These are phyloP conservation scores for Elsinoe ampelina DNA, from an alignment of 2,329 filamentous ascomycete genomes.

Conservation along the genomic window DNA sequence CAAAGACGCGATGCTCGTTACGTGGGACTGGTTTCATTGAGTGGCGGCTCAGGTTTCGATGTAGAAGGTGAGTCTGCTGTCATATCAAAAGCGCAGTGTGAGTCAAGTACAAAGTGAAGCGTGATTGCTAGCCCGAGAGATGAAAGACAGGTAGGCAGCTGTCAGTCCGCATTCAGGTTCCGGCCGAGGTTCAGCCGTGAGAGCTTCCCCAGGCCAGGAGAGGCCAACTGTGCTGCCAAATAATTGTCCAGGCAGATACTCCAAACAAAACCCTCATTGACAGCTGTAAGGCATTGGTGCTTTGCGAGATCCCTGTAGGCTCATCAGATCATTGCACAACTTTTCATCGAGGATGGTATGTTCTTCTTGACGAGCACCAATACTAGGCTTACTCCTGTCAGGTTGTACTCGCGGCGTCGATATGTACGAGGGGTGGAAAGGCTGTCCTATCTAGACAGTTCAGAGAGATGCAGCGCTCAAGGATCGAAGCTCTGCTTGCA, in stretches of 20 bases:
- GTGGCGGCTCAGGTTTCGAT: too few species aligned
- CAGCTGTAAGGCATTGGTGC: background rate
- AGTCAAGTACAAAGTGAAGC: background rate
- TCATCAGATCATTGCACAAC: background rate
- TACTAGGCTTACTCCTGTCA: constrained; percentile 32
- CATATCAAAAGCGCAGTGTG: background rate
- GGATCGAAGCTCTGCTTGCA: constrained; percentile 91
- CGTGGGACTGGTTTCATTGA: too few species aligned
- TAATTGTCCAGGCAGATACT: background rate
- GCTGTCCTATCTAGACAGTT: constrained; percentile 97
- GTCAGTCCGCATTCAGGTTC: constrained; percentile 2
- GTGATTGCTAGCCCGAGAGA: background rate
- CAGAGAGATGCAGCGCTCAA: constrained; percentile 90
- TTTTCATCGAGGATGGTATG: constrained; percentile 24
- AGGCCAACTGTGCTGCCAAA: constrained; percentile 9
- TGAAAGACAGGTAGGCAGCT: background rate
- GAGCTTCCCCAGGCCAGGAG: constrained; percentile 7
- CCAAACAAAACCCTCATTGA: background rate
- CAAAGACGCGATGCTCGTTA: background rate
- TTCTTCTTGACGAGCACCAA: constrained; percentile 13
- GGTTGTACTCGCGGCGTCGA: constrained; percentile 98
- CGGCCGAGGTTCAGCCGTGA: background rate
- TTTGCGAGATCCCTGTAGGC: background rate
- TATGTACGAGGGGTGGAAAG: constrained; percentile 97
- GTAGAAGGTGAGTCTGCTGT: background rate